Percentiles rank a stretch among this genome's conserved stretches.
Conservation (phyloP, 2,329 filamentous ascomycete genomes). For the Talaromyces sp. region DNA sequence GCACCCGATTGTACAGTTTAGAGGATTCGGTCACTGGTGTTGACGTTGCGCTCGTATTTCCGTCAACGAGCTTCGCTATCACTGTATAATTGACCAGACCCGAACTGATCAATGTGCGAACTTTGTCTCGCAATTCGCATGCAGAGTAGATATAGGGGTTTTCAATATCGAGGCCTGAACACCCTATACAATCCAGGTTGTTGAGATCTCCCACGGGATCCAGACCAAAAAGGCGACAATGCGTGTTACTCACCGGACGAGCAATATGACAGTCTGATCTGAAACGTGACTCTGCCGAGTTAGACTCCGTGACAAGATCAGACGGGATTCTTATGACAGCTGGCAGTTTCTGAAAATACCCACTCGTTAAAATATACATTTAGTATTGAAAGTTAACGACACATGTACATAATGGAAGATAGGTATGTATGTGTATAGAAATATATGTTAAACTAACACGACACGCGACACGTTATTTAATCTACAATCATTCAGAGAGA, state of each 20-base stretch:
- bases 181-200: conserved; percentile 58
- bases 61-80: conserved; percentile 12
- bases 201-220: conserved; percentile 41
- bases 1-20: conserved; percentile 40
- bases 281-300: too few species aligned
- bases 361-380: too few species aligned
- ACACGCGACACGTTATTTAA: too few species aligned
- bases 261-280: conserved; percentile 53
- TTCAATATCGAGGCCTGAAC: conserved; percentile 55
- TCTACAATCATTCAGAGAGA: background rate
- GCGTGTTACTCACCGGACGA: conserved; percentile 66
- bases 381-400: too few species aligned
- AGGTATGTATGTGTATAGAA: too few species aligned
- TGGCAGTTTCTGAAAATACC: too few species aligned
- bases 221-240: conserved; percentile 82
- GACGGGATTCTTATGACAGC: too few species aligned
- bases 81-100: conserved; percentile 31
- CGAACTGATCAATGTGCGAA: conserved; percentile 31
- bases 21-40: conserved; percentile 10
- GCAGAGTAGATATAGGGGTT: conserved; percentile 54
- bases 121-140: conserved; percentile 45
- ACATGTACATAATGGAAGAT: too few species aligned
- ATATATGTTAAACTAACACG: too few species aligned
- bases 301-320: too few species aligned
- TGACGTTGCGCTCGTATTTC: conserved; percentile 27